Conservation (phyloP, 805 yeast genomes). For the Cyberlindnera mycetangii region DNA sequence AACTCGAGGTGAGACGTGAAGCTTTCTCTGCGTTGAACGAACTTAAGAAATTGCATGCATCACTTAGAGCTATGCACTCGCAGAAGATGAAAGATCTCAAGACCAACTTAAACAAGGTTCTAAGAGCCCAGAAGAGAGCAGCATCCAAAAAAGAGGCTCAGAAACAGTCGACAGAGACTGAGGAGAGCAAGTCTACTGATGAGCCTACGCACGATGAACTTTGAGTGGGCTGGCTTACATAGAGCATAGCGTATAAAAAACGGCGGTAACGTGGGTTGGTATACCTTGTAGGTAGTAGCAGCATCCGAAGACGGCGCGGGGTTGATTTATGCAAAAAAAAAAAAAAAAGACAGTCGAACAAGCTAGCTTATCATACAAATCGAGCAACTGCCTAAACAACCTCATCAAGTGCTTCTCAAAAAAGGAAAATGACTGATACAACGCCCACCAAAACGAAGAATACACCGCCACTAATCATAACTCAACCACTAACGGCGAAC, state of each 20-base stretch:
- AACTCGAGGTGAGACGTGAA: constrained; percentile 30
- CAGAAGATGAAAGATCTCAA: constrained; percentile 33
- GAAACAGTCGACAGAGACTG: constrained; percentile 1
- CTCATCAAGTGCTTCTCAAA: background rate
- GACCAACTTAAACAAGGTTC: constrained; percentile 10
- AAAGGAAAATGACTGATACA: background rate
- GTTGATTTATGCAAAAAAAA: too few relatives aligned
- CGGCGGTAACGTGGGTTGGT: too few relatives aligned
- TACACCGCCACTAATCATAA: background rate
- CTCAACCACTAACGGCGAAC: background rate
- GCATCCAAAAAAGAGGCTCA: constrained; percentile 14
- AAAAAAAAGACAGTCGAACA: too few relatives aligned
- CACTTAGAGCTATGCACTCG: constrained; percentile 23
- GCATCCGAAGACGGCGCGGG: too few relatives aligned
- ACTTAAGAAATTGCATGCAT: constrained; percentile 16
- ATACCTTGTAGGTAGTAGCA: too few relatives aligned
- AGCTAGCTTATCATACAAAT: too few relatives aligned
- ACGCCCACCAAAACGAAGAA: background rate
- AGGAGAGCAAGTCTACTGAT: background rate
- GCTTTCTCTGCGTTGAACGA: constrained; percentile 25
- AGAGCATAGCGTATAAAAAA: background rate
- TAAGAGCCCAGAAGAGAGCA: constrained; percentile 24
- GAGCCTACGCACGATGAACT: constrained; percentile 14
- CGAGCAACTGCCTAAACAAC: too few relatives aligned
- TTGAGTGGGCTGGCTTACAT: background rate